Evolutionary conservation across 306 rosid genomes (phyloP).

Genomic region (Begonia peltatifolia): DNA sequence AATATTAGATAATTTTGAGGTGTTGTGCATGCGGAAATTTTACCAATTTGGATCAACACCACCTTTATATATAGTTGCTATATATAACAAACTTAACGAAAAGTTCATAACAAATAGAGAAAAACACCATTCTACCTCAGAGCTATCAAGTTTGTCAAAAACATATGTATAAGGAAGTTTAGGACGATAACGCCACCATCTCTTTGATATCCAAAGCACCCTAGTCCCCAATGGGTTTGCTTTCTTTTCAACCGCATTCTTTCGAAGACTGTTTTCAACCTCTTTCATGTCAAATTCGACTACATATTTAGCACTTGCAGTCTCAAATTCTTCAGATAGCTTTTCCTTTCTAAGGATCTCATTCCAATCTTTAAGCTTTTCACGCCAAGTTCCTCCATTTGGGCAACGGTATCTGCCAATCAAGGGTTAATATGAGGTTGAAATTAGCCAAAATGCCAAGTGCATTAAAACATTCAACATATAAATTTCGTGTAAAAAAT

Average conservation of each 20-base stretch:
- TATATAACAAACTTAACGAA: too few species aligned
- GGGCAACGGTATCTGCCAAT: constrained; percentile 32
- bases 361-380: constrained; percentile 65
- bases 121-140: constrained; percentile 47
- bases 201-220: constrained; percentile 78
- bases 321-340: constrained; percentile 41
- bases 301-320: constrained; percentile 54
- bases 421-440: not conserved
- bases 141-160: constrained; percentile 75
- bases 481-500: too few species aligned
- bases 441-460: too few species aligned
- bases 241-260: constrained; percentile 61
- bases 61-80: too few species aligned
- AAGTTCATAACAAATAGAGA: constrained; percentile 7
- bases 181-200: constrained; percentile 98
- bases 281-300: constrained; percentile 97
- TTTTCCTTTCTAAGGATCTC: constrained; percentile 60
- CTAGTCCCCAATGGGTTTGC: constrained; percentile 54
- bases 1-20: too few species aligned
- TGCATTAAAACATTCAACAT: too few species aligned
- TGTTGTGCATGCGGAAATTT: too few species aligned
- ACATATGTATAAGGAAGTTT: constrained; percentile 81
- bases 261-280: constrained; percentile 89
- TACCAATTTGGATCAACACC: too few species aligned
- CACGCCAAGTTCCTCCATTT: constrained; percentile 64